phyloP scores from a whole-genome alignment of 805 yeast species.

The Wickerhamiella nectarea region DNA sequence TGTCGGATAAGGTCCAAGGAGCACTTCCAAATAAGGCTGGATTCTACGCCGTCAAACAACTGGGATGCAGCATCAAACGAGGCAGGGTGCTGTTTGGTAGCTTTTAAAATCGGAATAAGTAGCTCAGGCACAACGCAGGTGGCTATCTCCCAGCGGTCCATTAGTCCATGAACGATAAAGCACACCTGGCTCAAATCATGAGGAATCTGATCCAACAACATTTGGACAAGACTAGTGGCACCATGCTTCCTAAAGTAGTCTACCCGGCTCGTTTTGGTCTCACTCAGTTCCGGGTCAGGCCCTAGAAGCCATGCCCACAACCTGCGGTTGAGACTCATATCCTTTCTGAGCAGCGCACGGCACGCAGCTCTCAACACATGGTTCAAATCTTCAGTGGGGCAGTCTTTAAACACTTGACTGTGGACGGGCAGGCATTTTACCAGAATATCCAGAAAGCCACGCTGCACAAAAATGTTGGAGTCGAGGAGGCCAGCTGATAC shows the following conservation, averaged over 20 bases:
- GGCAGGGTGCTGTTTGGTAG: constrained; percentile 16
- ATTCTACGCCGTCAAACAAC: constrained; percentile 79
- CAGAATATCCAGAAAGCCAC: constrained; percentile 79
- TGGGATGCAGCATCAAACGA: constrained; percentile 43
- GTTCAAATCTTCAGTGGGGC: constrained; percentile 38
- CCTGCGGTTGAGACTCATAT: constrained; percentile 89
- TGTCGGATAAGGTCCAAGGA: constrained; percentile 32
- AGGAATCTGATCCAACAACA: constrained; percentile 35
- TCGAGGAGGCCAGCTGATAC: constrained; percentile 57
- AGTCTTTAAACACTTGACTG: constrained; percentile 37
- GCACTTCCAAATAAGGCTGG: constrained; percentile 62
- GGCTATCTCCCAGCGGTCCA: constrained; percentile 95
- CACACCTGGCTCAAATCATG: constrained; percentile 35
- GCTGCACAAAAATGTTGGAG: constrained; percentile 55
- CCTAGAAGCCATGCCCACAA: constrained; percentile 91
- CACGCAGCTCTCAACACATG: constrained; percentile 50
- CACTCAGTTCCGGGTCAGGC: constrained; percentile 36
- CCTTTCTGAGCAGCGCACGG: constrained; percentile 56
- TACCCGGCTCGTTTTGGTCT: constrained; percentile 26
- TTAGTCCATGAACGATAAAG: constrained; percentile 52
- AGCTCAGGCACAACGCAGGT: constrained; percentile 54
- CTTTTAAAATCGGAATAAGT: constrained; percentile 46
- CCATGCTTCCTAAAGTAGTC: constrained; percentile 54
- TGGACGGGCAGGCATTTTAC: constrained; percentile 52
- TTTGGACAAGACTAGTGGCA: constrained; percentile 34